Evolutionary conservation across 2,329 filamentous ascomycete genomes (phyloP), one percentile per base, ranked within the genome.

Genomic region (Aspergillus oerlinghausenensis): DNA sequence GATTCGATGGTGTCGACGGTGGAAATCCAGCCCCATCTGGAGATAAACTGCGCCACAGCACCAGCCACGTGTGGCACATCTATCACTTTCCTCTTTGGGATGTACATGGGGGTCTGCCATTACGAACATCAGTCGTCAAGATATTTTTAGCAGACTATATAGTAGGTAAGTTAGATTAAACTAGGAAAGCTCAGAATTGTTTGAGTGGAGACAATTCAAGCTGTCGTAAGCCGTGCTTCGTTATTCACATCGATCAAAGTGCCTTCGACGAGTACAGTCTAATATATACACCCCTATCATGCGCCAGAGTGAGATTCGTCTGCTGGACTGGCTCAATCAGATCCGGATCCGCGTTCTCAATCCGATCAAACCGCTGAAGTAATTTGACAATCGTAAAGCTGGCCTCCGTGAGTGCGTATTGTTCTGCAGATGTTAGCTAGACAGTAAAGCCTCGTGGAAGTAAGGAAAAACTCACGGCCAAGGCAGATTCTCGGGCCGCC

Each of bases 341-440:
- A 25, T 63, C 59, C 0, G 68, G 65, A 50, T 73, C 73, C 5
- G 67, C 71, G 32, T 71, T 72, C 51, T 75, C 71, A 1, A 76
- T 57, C 1, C 60, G 67, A 43, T 70, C 66, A 49, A 75, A 76
- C 10, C 65, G 63, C 60, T 76, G 74, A 63, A 77, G 60, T 9
- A 77, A 52, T 26, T 69, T 65, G 26, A 75, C 69, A 11, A 75
- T 65, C 0, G 72, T 72, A 48, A 74, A 77, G 49, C 74, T 75
- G 4, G 74, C 74, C 63, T 76, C 74, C 0, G 72, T 74, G 10
- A 76, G 69, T 1, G 73, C 74, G 47, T 76, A 75, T 74, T 75
- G 73, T 55, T 75, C 73, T 75, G n/a, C 17, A 35, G 0, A 29
- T 32, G 43, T 58, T 19, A 56, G 45, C n/a, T 11, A 21, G 6